phyloP scores from a whole-genome alignment of 352 stramenopile species.

The Pythium utonaiense region DNA sequence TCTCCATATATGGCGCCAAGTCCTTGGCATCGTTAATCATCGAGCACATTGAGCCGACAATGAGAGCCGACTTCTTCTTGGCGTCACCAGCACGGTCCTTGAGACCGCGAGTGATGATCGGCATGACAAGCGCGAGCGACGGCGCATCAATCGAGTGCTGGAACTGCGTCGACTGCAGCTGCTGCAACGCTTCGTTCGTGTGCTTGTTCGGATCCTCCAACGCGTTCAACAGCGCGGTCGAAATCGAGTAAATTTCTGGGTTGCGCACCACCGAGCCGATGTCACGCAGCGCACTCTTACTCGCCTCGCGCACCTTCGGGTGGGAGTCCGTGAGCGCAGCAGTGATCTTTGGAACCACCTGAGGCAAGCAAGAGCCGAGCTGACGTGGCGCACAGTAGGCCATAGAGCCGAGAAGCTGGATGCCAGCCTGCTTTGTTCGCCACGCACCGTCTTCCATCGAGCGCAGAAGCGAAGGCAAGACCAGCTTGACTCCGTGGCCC shows the following conservation, averaged over 20 bases:
- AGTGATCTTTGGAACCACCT: conserved; percentile 98
- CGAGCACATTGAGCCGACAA: conserved; percentile 98
- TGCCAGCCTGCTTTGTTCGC: conserved; percentile 98
- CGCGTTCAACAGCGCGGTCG: conserved; percentile 91
- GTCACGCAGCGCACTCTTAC: conserved; percentile 94
- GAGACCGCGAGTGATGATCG: conserved; percentile 98
- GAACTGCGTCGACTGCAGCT: conserved; percentile 97
- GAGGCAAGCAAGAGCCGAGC: conserved; percentile 96
- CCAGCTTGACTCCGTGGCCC: conserved; percentile 98
- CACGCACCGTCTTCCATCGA: conserved; percentile 93
- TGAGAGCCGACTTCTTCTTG: conserved; percentile 98
- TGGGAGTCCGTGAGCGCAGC: conserved; percentile 98
- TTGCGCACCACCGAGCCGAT: conserved; percentile 99
- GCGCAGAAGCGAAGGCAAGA: conserved; percentile 96
- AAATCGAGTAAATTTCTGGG: conserved; percentile 97
- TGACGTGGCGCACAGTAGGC: conserved; percentile 98
- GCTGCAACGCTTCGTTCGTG: conserved; percentile 94
- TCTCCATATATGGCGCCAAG: conserved; percentile 97
- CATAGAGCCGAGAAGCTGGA: conserved; percentile 97
- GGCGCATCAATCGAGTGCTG: conserved; percentile 99
- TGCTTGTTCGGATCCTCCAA: conserved; percentile 93
- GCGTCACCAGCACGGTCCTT: conserved; percentile 95
- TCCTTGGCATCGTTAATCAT: conserved; percentile 99
- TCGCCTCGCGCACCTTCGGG: conserved; percentile 96
- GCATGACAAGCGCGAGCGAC: conserved; percentile 98